phyloP scores from a whole-genome alignment of 768 basidiomycete genomes.

The Trametopsis cervina region DNA sequence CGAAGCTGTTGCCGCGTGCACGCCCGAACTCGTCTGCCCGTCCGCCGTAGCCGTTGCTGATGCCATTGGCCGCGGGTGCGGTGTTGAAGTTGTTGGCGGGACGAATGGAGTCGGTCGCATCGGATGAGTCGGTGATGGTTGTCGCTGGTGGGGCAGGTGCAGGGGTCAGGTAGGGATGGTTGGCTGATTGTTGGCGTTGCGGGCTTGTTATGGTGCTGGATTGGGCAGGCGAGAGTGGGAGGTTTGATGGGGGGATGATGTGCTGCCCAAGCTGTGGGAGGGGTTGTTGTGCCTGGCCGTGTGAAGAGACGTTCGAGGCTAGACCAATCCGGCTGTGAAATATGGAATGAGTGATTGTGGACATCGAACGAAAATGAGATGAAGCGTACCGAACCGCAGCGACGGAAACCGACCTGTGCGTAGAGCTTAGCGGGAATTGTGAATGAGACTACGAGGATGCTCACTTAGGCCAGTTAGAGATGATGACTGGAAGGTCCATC shows the following conservation, averaged over 20 bases:
- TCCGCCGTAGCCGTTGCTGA: too few species aligned
- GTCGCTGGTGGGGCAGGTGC: conserved; percentile 14
- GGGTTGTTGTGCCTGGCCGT: conserved; percentile 5
- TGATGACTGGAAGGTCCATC: conserved; percentile 72
- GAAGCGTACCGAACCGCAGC: conserved; percentile 51
- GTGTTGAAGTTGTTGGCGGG: conserved; percentile 24
- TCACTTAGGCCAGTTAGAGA: conserved; percentile 84
- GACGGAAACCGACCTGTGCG: conserved; percentile 57
- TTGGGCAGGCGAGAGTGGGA: background rate
- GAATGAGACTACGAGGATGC: conserved; percentile 17
- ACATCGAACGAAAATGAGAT: background rate
- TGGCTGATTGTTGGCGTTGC: conserved; percentile 7
- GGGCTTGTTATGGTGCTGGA: background rate
- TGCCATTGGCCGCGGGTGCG: conserved; percentile 17
- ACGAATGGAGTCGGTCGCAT: conserved; percentile 3
- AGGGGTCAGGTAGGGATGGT: conserved; percentile 16
- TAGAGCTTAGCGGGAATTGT: conserved; percentile 4
- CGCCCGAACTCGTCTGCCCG: conserved; percentile 22
- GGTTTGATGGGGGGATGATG: conserved; percentile 2
- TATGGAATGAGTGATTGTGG: background rate
- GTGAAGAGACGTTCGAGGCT: conserved; percentile 34
- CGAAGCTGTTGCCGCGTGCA: conserved; percentile 11
- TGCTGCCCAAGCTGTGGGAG: conserved; percentile 1
- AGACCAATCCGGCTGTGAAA: conserved; percentile 39
- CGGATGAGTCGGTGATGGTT: conserved; percentile 8